Evolutionary conservation across 176 grass and related monocot species (phyloP), one percentile per base, ranked within the genome.

Genomic region (Eragrostis curvula): DNA sequence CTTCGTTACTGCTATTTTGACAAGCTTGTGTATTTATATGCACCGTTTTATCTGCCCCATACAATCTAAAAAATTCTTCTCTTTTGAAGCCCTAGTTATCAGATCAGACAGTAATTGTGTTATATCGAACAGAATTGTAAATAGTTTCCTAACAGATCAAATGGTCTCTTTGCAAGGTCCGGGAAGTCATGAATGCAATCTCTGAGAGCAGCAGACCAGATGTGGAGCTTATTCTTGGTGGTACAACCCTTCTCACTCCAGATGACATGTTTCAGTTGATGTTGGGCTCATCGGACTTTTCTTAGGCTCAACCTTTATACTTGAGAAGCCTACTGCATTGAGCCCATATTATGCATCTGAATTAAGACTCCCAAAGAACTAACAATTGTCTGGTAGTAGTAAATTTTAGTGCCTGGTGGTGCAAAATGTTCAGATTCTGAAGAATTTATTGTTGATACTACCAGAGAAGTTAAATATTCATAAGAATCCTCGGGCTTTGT

Each of bases 261-360:
- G 85, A 89, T 73, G 93, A 96, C 83, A 94, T 96, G 96, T 99
- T 99, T 84, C 83, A 96, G 73, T 79, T 94, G 73, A 88, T 99
- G 82, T 58, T 99, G 73, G 93, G 88, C 70, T 92, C 88, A 23
- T 86, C 75, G 13, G 74, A 42, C 68, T 61, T 74, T 16, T 61
- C 75, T 61, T 88, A 79, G 51, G 41, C 39, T 18, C 23, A 50
- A 62, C 27, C 21, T 63, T 36, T 8, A 53, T 7, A 17, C 13
- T 30, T 73, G 46, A 63, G 17, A 40, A 44, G 23, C 46, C 6
- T 65, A 59, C 8, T 51, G 12, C 21, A 66, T 18, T 25, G 13
- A 28, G 24, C 52, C 21, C 65, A 78, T 39, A 20, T 68, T 27
- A 18, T 50, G 8, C 46, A 43, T 40, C 49, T 46, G 13, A 52